Evolutionary conservation across 2,329 filamentous ascomycete genomes (phyloP), one percentile per base, ranked within the genome.

Genomic region (Epichloe glyceriae): DNA sequence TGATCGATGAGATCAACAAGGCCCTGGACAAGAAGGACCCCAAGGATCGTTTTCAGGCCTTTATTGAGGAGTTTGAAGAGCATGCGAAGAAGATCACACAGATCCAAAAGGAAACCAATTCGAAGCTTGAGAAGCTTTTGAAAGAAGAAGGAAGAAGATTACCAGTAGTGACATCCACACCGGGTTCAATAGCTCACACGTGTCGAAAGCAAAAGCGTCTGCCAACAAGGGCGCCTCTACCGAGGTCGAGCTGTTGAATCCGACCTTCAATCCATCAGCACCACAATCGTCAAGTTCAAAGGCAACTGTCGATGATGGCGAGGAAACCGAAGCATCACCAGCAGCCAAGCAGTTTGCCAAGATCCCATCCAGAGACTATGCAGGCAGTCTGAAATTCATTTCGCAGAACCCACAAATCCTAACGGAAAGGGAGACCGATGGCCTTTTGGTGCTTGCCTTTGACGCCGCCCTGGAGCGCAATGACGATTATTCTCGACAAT

Each of bases 1-100:
- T 98, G 60, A 78, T 97, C 19, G 93, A 98, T 61, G 86, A 95
- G 67, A 89, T 97, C 41, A 96, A 95, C 61, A 76, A 80, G 68
- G 82, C 87, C 47, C 74, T 95, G 37, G 86, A 90, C 51, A 86
- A 89, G 63, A 85, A 85, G 67, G 81, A 84, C 54, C 75, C 78
- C 0, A 74, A 78, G 19, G 79, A 83, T 58, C 73, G 86, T 47
- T 89, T 86, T 63, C 74, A 78, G 46, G 83, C 78, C 49, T 96
- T 94, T 72, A 74, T 94, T 30, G 76, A 78, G 46, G 91, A 93
- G 60, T 79, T 97, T 15, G 77, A 80, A 55, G 77, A 74, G 37
- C 91, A 98, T 64, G 76, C 85, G 62, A 71, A 73, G 45, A 91
- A 95, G 68, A 85, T 98, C 42, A 73, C 82, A 55, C 79, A 78